A percentile compares a stretch with the other conserved stretches of the same genome.
These are phyloP conservation scores for Sclerotiophoma versabilis DNA, from an alignment of 2,329 filamentous ascomycete genomes.

Conservation along the genomic window DNA sequence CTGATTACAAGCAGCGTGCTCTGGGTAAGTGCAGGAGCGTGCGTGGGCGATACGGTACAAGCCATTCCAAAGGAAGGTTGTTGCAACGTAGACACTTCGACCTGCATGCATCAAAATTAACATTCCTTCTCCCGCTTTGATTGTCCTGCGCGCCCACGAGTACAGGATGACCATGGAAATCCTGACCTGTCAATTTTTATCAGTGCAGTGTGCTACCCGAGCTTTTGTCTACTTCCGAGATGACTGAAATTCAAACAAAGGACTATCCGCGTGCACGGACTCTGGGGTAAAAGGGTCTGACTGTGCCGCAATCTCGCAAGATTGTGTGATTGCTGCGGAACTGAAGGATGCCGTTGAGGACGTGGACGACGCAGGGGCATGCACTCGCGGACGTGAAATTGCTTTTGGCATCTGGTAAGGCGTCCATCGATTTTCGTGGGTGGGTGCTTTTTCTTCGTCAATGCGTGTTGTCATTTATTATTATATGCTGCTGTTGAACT, in stretches of 20 bases:
- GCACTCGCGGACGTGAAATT: not conserved
- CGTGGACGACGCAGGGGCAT: conserved; percentile 9
- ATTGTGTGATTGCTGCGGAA: conserved; percentile 2
- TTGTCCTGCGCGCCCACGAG: conserved; percentile 8
- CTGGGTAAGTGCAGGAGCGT: not conserved
- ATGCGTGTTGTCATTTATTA: conserved; percentile 1
- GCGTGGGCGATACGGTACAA: not conserved
- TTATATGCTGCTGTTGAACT: not conserved
- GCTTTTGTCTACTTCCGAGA: conserved; percentile 5
- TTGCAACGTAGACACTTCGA: not conserved
- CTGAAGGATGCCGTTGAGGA: conserved; percentile 10
- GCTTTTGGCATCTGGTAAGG: conserved; percentile 2
- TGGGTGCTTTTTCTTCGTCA: not conserved
- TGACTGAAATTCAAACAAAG: conserved; percentile 6
- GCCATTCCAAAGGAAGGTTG: not conserved
- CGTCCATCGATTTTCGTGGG: conserved; percentile 3
- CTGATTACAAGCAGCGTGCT: not conserved
- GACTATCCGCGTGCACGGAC: conserved; percentile 9
- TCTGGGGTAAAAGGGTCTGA: conserved; percentile 10
- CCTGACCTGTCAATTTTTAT: not conserved
- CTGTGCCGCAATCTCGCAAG: conserved; percentile 14
- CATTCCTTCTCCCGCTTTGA: not conserved
- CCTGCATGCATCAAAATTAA: not conserved
- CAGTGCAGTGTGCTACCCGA: not conserved
- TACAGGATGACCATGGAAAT: not conserved